phyloP scores from a whole-genome alignment of 2,329 filamentous ascomycete genomes.

The Aureobasidium sp. region DNA sequence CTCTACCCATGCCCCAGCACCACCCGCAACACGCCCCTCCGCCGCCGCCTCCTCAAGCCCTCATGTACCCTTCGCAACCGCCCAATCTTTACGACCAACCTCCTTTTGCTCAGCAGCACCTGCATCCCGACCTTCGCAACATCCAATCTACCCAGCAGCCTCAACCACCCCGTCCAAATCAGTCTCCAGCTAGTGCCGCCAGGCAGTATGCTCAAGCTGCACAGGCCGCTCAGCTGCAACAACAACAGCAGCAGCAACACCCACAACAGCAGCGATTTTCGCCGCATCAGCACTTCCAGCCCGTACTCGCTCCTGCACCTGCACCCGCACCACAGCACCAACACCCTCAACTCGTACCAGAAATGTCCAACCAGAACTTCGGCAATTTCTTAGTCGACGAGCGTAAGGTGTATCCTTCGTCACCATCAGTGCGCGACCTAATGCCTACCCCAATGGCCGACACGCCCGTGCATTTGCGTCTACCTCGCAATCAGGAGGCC shows the following conservation, averaged over 20 bases:
- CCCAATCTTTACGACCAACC: constrained; percentile 10
- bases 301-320: neutral
- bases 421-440: constrained; percentile 18
- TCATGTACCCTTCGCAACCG: constrained; percentile 10
- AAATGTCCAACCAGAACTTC: neutral
- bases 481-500: constrained; percentile 52
- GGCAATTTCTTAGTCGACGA: constrained; percentile 4
- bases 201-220: constrained; percentile 13
- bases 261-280: constrained; percentile 9
- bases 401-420: constrained; percentile 25
- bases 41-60: constrained; percentile 13
- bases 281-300: neutral
- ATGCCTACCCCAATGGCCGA: constrained; percentile 24
- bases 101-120: constrained; percentile 21
- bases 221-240: constrained; percentile 6
- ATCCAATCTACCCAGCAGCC: constrained; percentile 8
- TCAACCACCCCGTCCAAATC: neutral
- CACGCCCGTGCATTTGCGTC: constrained; percentile 28
- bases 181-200: constrained; percentile 12
- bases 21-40: constrained; percentile 18
- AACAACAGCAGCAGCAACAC: constrained; percentile 2
- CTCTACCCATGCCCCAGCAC: constrained; percentile 28
- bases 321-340: neutral
- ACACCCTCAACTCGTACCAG: neutral
- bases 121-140: constrained; percentile 29